Percentiles rank a stretch among this genome's conserved stretches.
phyloP scores from a whole-genome alignment of 306 rosid species.

The Castanea crenata region DNA sequence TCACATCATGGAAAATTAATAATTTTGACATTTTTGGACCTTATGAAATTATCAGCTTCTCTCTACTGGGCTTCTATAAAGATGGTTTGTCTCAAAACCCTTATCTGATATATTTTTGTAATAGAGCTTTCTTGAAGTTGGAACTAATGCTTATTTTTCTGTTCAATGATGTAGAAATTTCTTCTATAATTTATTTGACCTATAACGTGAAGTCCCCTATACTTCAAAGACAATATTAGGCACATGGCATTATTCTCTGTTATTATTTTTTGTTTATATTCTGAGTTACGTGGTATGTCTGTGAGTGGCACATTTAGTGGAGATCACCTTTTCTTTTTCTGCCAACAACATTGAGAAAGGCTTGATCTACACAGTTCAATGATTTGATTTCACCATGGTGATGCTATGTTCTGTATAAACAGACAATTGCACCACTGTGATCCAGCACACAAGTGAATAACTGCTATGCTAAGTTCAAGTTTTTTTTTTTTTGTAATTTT shows the following conservation, averaged over 20 bases:
- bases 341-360: too few species aligned
- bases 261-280: slow-evolving; percentile 7
- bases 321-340: too few species aligned
- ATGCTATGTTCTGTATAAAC: not conserved
- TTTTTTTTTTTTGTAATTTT: not conserved
- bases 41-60: slow-evolving; percentile 56
- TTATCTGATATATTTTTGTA: slow-evolving; percentile 18
- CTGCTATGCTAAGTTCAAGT: not conserved
- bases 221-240: not conserved
- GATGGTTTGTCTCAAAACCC: slow-evolving; percentile 52
- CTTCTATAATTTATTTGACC: slow-evolving; percentile 4
- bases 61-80: slow-evolving; percentile 42
- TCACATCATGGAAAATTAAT: slow-evolving; percentile 63
- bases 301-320: too few species aligned
- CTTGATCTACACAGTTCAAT: too few species aligned
- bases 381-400: too few species aligned
- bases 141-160: slow-evolving; percentile 8
- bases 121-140: not conserved
- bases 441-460: not conserved
- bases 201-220: too few species aligned
- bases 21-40: slow-evolving; percentile 70
- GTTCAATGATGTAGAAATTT: slow-evolving; percentile 2
- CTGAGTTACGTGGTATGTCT: too few species aligned
- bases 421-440: not conserved
- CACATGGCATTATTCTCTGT: too few species aligned